Conservation (phyloP, 2,329 filamentous ascomycete species). For the Apiospora kogelbergensis region DNA sequence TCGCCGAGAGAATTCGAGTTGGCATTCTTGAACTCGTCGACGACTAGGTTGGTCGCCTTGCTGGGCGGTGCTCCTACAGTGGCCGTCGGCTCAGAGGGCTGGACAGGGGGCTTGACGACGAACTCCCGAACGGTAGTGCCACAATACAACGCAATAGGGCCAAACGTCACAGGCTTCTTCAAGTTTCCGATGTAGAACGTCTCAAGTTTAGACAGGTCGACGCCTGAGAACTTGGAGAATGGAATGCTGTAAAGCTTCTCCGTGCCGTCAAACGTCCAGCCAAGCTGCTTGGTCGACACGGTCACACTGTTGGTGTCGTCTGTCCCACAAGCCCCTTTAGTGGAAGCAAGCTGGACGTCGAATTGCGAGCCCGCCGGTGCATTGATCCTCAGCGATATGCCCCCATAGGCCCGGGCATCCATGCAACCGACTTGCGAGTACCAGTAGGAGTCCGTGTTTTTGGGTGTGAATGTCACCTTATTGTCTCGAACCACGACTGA, state of each 20-base stretch:
- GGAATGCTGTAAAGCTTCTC: constrained; percentile 60
- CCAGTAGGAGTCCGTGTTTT: constrained; percentile 51
- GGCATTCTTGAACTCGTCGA: constrained; percentile 58
- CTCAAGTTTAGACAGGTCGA: constrained; percentile 52
- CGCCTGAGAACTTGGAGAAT: constrained; percentile 48
- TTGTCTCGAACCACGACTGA: constrained; percentile 52
- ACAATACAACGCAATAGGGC: constrained; percentile 59
- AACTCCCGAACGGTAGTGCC: constrained; percentile 50
- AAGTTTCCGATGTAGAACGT: constrained; percentile 50
- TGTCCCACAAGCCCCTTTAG: constrained; percentile 40
- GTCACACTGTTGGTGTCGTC: constrained; percentile 32
- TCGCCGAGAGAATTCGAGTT: constrained; percentile 58
- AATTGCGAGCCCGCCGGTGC: constrained; percentile 52
- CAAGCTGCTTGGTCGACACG: constrained; percentile 47
- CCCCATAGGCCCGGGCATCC: constrained; percentile 51
- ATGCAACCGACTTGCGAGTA: constrained; percentile 57
- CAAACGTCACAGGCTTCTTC: constrained; percentile 48
- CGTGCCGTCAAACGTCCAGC: constrained; percentile 60
- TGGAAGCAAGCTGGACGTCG: constrained; percentile 50
- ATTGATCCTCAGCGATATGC: constrained; percentile 55
- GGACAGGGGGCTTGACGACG: constrained; percentile 39
- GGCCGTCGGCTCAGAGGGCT: constrained; percentile 42
- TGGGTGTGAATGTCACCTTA: constrained; percentile 52
- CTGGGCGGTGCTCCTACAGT: constrained; percentile 50
- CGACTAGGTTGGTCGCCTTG: constrained; percentile 50